A percentile compares a stretch with the other conserved stretches of the same genome.
Evolutionary conservation across 495 filamentous ascomycete genomes (phyloP).

Genomic region (Penicillium waksmanii): DNA sequence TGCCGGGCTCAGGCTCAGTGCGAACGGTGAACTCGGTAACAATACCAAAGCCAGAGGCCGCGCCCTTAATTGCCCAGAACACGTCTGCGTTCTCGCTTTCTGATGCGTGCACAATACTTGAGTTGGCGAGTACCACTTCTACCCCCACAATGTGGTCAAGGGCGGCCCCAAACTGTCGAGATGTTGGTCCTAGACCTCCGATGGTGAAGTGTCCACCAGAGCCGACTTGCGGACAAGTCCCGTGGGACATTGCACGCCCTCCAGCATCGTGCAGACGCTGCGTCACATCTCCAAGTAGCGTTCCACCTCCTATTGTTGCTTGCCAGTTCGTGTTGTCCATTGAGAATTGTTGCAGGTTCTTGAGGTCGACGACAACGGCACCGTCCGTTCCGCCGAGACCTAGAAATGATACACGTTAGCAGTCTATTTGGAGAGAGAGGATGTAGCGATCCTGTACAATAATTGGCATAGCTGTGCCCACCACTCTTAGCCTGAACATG

Average conservation of each 20-base stretch:
- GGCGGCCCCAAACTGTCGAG: constrained; percentile 65
- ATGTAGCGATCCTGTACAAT: constrained; percentile 24
- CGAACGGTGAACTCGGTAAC: constrained; percentile 52
- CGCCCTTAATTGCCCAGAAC: constrained; percentile 58
- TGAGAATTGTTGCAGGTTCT: constrained; percentile 50
- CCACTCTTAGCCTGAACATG: constrained; percentile 71
- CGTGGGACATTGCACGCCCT: constrained; percentile 68
- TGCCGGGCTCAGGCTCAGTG: constrained; percentile 39
- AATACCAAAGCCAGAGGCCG: constrained; percentile 47
- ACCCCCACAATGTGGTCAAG: constrained; percentile 64
- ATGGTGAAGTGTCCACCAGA: constrained; percentile 75
- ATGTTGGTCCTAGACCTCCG: constrained; percentile 66
- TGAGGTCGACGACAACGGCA: constrained; percentile 45
- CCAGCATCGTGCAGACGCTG: constrained; percentile 61
- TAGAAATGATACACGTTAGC: constrained; percentile 7
- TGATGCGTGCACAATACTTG: constrained; percentile 46
- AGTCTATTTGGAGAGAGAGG: neutral
- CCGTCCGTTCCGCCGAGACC: constrained; percentile 50
- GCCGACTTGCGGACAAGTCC: constrained; percentile 67
- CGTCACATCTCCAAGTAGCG: constrained; percentile 63
- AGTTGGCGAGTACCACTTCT: constrained; percentile 68
- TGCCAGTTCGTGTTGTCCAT: constrained; percentile 57
- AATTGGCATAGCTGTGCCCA: constrained; percentile 70
- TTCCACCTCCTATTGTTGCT: constrained; percentile 69
- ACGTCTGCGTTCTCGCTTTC: constrained; percentile 46